phyloP scores from a whole-genome alignment of 495 filamentous ascomycete genomes.

The Penicillium canariense region DNA sequence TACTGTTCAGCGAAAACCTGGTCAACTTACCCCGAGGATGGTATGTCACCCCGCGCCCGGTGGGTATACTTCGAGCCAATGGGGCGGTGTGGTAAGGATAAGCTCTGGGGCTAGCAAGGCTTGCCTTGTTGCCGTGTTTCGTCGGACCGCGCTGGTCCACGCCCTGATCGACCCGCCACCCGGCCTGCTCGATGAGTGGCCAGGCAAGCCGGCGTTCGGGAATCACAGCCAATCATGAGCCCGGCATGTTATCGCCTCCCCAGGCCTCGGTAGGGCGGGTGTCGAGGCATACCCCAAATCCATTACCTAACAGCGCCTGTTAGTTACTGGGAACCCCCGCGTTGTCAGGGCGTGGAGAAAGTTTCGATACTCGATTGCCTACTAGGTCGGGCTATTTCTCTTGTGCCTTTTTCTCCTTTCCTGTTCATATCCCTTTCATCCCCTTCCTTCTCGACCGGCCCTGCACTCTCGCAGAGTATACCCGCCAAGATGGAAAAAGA shows the following conservation, averaged over 20 bases:
- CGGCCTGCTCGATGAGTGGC: slow-evolving; percentile 12
- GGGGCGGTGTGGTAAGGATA: not conserved
- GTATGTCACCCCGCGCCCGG: not conserved
- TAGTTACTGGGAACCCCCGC: slow-evolving; percentile 10
- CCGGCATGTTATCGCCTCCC: slow-evolving; percentile 15
- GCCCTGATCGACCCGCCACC: slow-evolving; percentile 6
- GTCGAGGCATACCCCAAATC: slow-evolving; percentile 22
- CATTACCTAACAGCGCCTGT: slow-evolving; percentile 23
- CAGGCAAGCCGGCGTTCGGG: slow-evolving; percentile 17
- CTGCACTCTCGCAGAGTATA: not conserved
- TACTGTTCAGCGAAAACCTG: not conserved
- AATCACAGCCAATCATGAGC: slow-evolving; percentile 5
- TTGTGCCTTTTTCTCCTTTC: too few relatives aligned
- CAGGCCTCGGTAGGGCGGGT: not conserved
- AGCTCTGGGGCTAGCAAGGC: slow-evolving; percentile 12
- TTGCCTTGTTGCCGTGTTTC: slow-evolving; percentile 1
- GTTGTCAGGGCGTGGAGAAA: slow-evolving; percentile 15
- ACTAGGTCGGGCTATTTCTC: too few relatives aligned
- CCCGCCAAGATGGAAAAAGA: slow-evolving; percentile 25
- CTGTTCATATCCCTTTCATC: too few relatives aligned
- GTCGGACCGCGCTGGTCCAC: slow-evolving; percentile 7
- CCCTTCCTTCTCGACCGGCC: not conserved
- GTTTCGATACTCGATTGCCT: too few relatives aligned
- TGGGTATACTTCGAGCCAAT: slow-evolving; percentile 12
- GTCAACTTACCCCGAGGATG: slow-evolving; percentile 13